A percentile compares a stretch with the other conserved stretches of the same genome.
Evolutionary conservation across 306 rosid genomes (phyloP).

Genomic region (Lathyrus tuberosus): DNA sequence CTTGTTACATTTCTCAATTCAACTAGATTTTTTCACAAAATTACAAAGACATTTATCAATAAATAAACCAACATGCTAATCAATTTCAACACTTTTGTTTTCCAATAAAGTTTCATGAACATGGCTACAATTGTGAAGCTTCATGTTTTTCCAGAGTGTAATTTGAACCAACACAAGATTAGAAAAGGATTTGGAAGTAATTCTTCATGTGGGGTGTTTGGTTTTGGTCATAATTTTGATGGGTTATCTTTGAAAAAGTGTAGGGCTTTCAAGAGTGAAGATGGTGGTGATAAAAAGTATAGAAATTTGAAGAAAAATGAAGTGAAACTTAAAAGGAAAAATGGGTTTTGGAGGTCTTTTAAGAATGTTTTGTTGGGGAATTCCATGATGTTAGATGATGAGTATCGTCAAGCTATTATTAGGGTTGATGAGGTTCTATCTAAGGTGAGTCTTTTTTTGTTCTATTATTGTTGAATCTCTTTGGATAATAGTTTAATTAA

Average conservation of each 20-base stretch:
- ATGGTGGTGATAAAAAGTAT: slow-evolving; percentile 52
- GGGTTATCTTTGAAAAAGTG: slow-evolving; percentile 58
- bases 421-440: slow-evolving; percentile 72
- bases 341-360: slow-evolving; percentile 71
- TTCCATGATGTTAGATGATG: slow-evolving; percentile 61
- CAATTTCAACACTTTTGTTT: background rate
- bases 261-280: slow-evolving; percentile 64
- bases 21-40: slow-evolving; percentile 45
- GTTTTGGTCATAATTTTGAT: slow-evolving; percentile 44
- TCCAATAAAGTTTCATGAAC: background rate
- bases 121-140: slow-evolving; percentile 66
- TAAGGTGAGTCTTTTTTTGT: slow-evolving; percentile 54
- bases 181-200: slow-evolving; percentile 47
- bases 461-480: background rate
- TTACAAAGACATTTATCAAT: slow-evolving; percentile 33
- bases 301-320: slow-evolving; percentile 52
- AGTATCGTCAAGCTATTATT: slow-evolving; percentile 58
- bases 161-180: slow-evolving; percentile 41
- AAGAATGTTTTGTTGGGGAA: slow-evolving; percentile 53
- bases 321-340: slow-evolving; percentile 42
- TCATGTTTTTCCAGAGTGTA: slow-evolving; percentile 56
- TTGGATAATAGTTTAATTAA: background rate
- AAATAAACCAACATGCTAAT: slow-evolving; percentile 27
- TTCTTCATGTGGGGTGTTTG: slow-evolving; percentile 36
- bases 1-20: background rate